Base-by-base conservation (phyloP, 2,329 filamentous ascomycete species). In the Aspergillus arachidicola region DNA sequence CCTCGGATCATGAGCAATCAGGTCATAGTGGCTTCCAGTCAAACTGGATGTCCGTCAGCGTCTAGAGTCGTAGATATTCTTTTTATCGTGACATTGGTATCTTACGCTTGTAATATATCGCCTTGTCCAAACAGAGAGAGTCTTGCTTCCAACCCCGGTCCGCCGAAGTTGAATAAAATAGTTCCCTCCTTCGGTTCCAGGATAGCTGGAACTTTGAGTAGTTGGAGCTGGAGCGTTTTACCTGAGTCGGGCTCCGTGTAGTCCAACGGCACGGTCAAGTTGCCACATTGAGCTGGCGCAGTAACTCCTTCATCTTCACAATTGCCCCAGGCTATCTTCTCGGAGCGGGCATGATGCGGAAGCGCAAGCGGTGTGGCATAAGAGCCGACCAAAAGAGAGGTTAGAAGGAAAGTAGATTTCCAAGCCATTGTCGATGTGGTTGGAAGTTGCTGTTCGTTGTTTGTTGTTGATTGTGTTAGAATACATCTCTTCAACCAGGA, bases 161-260 rank as follows among this genome's bases (percentile, higher is more conserved):
- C 59, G 9, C 59, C 59, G 32, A 61, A 61, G 21, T 57, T 61
- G n/a, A 61, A 57, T 32, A 61, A 7, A 16, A 57, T 57, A 21
- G 7, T 50, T 32, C 53, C 59, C 16, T 61, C 41, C 41, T 57
- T 61, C 2, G 51, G 59, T 2, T 19, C 43, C 5, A 28, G 36
- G 2, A 14, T 10, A 3, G 59, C 56, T 11, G 59, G 59, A 4
- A 60, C 51, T 19, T 60, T 60, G 10, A 60, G 51, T 4, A 60
- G n/a, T 30, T 55, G 50, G 32, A 57, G 38, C 26, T 61, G 14
- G 21, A 57, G 5, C 2, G 16, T 51, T 30, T 11, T 26, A 16
- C 30, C 51, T 5, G 59, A 50, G 2, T 38, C 26, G 16, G 38
- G 51, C 9, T 57, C 34, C 12, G 51, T 56, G 19, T 61, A 61